Evolutionary conservation across 352 stramenopile genomes (phyloP).

Genomic region (Pythium angustatum): DNA sequence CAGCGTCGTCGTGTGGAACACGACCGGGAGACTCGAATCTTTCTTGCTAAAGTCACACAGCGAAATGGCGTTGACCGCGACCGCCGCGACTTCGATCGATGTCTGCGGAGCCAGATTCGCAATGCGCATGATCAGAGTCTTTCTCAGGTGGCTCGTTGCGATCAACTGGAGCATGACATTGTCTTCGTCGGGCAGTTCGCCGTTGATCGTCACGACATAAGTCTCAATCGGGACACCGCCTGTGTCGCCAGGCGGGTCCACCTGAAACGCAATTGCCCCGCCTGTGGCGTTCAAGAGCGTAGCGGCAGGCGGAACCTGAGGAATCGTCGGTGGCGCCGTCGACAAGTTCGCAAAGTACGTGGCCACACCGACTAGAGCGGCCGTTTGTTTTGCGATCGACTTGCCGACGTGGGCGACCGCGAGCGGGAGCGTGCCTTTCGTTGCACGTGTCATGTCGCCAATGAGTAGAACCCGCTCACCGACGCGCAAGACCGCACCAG

Average conservation of each 20-base stretch:
- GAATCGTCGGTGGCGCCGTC: conserved; percentile 37
- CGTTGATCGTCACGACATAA: conserved; percentile 48
- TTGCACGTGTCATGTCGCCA: conserved; percentile 37
- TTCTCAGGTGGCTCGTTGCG: conserved; percentile 20
- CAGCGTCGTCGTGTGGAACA: conserved; percentile 32
- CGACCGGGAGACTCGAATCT: conserved; percentile 19
- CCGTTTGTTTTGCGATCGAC: conserved; percentile 34
- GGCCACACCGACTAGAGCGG: conserved; percentile 31
- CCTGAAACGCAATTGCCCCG: conserved; percentile 37
- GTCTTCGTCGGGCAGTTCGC: conserved; percentile 21
- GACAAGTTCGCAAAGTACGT: conserved; percentile 39
- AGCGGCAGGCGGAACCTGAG: conserved; percentile 33
- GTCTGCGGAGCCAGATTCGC: conserved; percentile 32
- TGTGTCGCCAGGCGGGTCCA: conserved; percentile 28
- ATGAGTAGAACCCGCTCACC: conserved; percentile 35
- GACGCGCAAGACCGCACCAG: conserved; percentile 37
- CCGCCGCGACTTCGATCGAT: conserved; percentile 34
- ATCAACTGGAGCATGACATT: conserved; percentile 1
- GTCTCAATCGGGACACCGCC: conserved; percentile 49
- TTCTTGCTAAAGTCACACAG: conserved; percentile 44
- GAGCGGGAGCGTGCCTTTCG: conserved; percentile 36
- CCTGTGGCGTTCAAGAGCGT: conserved; percentile 41
- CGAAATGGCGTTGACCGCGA: conserved; percentile 47
- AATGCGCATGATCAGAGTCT: conserved; percentile 32
- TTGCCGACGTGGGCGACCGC: conserved; percentile 24